A percentile compares a stretch with the other conserved stretches of the same genome.
phyloP scores from a whole-genome alignment of 139 green algal genomes.

The Mychonastes homosphaera region DNA sequence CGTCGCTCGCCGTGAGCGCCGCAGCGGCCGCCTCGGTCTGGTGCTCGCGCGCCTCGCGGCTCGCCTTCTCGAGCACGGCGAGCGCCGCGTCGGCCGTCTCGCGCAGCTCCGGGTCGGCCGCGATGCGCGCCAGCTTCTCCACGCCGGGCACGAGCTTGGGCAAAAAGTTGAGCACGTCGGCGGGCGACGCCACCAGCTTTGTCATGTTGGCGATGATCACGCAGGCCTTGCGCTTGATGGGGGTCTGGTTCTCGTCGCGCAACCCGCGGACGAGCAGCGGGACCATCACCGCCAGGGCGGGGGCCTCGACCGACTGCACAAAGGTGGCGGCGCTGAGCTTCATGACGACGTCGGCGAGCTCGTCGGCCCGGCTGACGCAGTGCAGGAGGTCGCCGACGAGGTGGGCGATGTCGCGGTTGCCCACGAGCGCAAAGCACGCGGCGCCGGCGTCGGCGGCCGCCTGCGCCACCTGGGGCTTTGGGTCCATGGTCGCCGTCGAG shows the following conservation, averaged over 20 bases:
- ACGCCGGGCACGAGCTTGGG: conserved; percentile 42
- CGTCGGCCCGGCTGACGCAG: conserved; percentile 56
- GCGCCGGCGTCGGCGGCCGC: conserved; percentile 36
- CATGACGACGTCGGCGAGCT: conserved; percentile 69
- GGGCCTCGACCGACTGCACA: conserved; percentile 58
- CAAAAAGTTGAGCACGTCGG: conserved; percentile 73
- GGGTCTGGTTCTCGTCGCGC: conserved; percentile 42
- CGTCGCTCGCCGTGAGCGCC: background rate
- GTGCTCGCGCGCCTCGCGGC: conserved; percentile 26
- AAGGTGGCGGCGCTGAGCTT: conserved; percentile 84
- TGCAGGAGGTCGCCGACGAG: conserved; percentile 69
- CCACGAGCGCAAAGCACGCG: conserved; percentile 42
- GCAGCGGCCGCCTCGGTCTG: conserved; percentile 19
- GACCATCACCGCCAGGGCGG: conserved; percentile 77
- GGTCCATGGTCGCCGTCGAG: conserved; percentile 29
- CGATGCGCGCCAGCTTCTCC: conserved; percentile 33
- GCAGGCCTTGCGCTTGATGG: conserved; percentile 78
- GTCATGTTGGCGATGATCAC: conserved; percentile 91
- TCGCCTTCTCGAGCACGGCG: conserved; percentile 26
- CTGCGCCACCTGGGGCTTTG: conserved; percentile 32
- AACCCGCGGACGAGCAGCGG: conserved; percentile 75
- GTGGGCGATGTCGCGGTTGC: conserved; percentile 84
- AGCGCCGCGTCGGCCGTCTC: conserved; percentile 41
- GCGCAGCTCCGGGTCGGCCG: conserved; percentile 64
- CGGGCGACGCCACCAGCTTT: conserved; percentile 80